Conservation (phyloP, 169 alveolate genomes). For the Fabrea salina region DNA sequence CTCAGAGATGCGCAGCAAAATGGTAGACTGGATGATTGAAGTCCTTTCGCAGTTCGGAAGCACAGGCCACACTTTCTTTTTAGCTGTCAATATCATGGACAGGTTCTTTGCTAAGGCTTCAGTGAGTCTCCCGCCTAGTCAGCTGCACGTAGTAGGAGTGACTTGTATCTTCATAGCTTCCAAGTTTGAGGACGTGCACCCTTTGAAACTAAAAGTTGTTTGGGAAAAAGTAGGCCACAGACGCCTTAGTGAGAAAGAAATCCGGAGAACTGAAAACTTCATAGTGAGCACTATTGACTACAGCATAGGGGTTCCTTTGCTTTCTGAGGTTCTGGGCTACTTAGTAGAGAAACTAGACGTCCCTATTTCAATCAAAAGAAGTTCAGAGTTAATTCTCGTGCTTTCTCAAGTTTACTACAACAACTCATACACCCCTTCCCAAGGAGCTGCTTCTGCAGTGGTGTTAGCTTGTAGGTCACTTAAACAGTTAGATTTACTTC, state of each 20-base stretch:
- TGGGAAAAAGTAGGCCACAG: conserved; percentile 77
- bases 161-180: conserved; percentile 80
- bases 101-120: conserved; percentile 48
- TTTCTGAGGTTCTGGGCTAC: neutral
- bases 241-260: neutral
- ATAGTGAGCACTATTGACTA: neutral
- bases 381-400: neutral
- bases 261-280: neutral
- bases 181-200: conserved; percentile 81
- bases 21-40: conserved; percentile 90
- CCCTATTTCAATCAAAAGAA: neutral
- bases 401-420: neutral
- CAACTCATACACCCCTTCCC: neutral
- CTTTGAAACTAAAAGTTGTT: conserved; percentile 61
- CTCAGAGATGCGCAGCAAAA: conserved; percentile 68
- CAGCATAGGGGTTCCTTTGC: neutral
- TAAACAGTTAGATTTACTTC: neutral
- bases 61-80: conserved; percentile 69
- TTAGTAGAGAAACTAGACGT: neutral
- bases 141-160: conserved; percentile 78
- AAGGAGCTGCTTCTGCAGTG: neutral
- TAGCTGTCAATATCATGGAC: conserved; percentile 78
- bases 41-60: conserved; percentile 70
- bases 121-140: conserved; percentile 42
- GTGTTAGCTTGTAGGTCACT: neutral